Percentiles rank a stretch among this genome's conserved stretches.
These are phyloP conservation scores for Coemansia javaensis DNA, from an alignment of 192 early-diverging fungal species.

Conservation along the genomic window DNA sequence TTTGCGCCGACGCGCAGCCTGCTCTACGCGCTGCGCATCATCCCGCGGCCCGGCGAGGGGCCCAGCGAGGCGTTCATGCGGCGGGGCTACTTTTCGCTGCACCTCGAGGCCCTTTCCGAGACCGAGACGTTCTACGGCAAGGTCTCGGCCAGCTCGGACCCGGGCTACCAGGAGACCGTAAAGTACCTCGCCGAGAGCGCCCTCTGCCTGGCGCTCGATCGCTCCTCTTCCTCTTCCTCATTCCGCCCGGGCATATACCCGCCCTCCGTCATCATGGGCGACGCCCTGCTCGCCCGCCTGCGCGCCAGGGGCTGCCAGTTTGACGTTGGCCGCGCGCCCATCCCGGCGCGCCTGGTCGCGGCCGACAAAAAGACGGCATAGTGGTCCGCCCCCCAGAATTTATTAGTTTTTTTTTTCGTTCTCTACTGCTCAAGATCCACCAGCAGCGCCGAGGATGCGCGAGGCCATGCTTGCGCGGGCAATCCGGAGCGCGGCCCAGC, in stretches of 20 bases:
- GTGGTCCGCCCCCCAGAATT: not conserved
- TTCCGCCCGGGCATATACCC: slow-evolving; percentile 71
- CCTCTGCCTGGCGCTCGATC: slow-evolving; percentile 62
- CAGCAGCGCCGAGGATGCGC: not conserved
- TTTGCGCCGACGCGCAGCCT: slow-evolving; percentile 49
- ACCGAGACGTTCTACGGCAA: slow-evolving; percentile 31
- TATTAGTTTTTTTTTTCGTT: not conserved
- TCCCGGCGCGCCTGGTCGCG: not conserved
- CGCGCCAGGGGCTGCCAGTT: slow-evolving; percentile 58
- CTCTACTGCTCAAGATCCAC: too few relatives aligned
- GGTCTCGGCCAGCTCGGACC: slow-evolving; percentile 58
- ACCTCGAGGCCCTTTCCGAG: slow-evolving; percentile 30
- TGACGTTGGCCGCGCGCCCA: slow-evolving; percentile 18
- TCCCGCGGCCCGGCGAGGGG: slow-evolving; percentile 68
- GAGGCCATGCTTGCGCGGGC: slow-evolving; percentile 9
- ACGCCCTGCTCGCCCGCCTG: slow-evolving; percentile 61
- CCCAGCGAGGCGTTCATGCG: slow-evolving; percentile 59
- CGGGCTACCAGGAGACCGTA: slow-evolving; percentile 79
- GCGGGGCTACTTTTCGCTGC: slow-evolving; percentile 44
- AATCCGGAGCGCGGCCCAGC: slow-evolving; percentile 20
- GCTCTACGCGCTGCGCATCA: slow-evolving; percentile 42
- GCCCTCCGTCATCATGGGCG: slow-evolving; percentile 74
- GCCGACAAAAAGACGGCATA: not conserved
- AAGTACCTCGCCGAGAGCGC: slow-evolving; percentile 76
- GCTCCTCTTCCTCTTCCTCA: slow-evolving; percentile 42